Evolutionary conservation across 768 basidiomycete genomes (phyloP).

Genomic region (Agaricus blazei): DNA sequence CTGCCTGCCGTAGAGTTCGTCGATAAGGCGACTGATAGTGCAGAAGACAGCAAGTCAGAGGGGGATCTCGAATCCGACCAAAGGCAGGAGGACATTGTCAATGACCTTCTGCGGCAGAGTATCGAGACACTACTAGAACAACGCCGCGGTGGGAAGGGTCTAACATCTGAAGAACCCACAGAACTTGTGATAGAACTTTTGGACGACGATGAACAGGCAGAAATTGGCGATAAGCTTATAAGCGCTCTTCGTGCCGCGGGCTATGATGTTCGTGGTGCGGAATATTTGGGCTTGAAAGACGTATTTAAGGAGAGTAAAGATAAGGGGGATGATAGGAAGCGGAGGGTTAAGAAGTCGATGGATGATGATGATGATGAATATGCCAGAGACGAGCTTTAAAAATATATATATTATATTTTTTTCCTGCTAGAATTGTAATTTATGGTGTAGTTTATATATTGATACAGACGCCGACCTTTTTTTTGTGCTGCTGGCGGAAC

Average conservation of each 20-base stretch:
- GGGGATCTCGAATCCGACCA: conserved; percentile 1
- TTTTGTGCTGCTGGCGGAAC: neutral
- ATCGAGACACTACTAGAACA: conserved; percentile 30
- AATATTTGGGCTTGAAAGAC: conserved; percentile 1
- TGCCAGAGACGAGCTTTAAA: conserved; percentile 4
- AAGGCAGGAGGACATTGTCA: conserved; percentile 24
- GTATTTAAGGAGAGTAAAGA: conserved; percentile 9
- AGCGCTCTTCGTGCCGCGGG: conserved; percentile 51
- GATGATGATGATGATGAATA: neutral
- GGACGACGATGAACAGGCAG: conserved; percentile 38
- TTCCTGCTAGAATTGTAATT: conserved; percentile 2
- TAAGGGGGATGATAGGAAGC: conserved; percentile 12
- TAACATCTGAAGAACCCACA: conserved; percentile 7
- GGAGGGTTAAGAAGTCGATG: conserved; percentile 2
- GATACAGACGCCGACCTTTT: neutral
- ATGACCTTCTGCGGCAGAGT: conserved; percentile 32
- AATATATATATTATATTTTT: neutral
- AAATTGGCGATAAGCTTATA: conserved; percentile 38
- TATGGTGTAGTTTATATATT: conserved; percentile 1
- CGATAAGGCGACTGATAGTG: neutral
- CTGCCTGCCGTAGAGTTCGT: conserved; percentile 32
- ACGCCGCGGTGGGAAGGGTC: conserved; percentile 13
- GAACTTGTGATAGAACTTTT: conserved; percentile 41
- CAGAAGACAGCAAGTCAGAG: conserved; percentile 10
- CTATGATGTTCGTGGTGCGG: conserved; percentile 34